A percentile compares a stretch with the other conserved stretches of the same genome.
phyloP scores from a whole-genome alignment of 306 rosid genomes.

The Vigna trinervia region DNA sequence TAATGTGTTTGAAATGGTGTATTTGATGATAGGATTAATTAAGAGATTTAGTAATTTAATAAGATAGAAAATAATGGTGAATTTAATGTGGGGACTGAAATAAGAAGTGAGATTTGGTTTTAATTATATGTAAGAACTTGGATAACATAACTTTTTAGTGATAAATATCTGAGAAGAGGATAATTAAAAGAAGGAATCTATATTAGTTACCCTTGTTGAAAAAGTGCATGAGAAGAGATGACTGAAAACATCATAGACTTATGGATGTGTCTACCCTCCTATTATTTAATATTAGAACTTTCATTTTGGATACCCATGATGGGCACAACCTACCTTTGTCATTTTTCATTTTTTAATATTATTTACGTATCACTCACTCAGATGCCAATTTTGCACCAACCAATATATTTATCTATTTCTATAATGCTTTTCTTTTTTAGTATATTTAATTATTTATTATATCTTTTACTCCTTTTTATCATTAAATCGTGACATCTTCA shows the following conservation, averaged over 20 bases:
- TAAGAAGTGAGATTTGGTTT: constrained; percentile 32
- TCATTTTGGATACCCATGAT: constrained; percentile 49
- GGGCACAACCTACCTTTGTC: constrained; percentile 49
- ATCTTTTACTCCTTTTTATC: background rate
- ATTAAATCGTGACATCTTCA: background rate
- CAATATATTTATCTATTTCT: background rate
- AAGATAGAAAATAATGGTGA: background rate
- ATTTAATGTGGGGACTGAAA: background rate
- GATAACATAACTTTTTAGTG: constrained; percentile 32
- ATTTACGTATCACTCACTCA: constrained; percentile 39
- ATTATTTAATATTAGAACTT: constrained; percentile 42
- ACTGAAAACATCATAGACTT: constrained; percentile 3
- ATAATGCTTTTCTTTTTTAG: background rate
- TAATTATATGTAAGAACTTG: constrained; percentile 31
- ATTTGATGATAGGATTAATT: constrained; percentile 1
- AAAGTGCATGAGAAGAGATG: constrained; percentile 37
- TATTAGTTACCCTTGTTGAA: constrained; percentile 32
- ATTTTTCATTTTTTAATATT: constrained; percentile 9
- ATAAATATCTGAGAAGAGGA: constrained; percentile 36
- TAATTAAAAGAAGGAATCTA: constrained; percentile 41
- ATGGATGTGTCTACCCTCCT: background rate
- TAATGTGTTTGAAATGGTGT: background rate
- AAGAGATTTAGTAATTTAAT: background rate
- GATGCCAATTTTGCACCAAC: constrained; percentile 38
- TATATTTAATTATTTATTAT: background rate